A percentile compares a stretch with the other conserved stretches of the same genome.
Evolutionary conservation across 352 stramenopile genomes (phyloP).

Genomic region (Pythium utonaiense): DNA sequence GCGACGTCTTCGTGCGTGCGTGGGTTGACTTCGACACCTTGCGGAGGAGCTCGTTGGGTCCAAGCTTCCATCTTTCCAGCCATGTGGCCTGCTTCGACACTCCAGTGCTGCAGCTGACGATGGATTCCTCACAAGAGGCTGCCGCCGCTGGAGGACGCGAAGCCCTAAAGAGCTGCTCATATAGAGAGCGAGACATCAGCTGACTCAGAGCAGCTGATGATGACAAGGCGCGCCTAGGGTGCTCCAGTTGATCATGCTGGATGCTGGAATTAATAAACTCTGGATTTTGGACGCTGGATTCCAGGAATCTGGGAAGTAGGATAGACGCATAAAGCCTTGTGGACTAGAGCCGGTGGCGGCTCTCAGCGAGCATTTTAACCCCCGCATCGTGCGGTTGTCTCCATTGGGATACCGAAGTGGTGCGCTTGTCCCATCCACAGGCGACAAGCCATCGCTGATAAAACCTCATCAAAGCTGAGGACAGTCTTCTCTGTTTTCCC

Average conservation of each 20-base stretch:
- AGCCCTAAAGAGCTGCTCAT: too few relatives aligned
- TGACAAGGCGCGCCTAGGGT: not conserved
- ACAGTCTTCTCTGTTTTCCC: not conserved
- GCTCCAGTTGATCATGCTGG: not conserved
- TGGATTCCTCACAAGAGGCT: too few relatives aligned
- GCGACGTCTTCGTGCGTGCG: not conserved
- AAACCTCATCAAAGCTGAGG: slow-evolving; percentile 2
- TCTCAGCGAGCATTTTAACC: not conserved
- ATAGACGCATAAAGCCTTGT: not conserved
- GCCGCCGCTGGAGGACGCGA: too few relatives aligned
- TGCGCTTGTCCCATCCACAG: not conserved
- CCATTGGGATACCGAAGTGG: not conserved
- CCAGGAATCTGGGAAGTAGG: not conserved
- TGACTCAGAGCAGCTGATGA: not conserved
- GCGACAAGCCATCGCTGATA: slow-evolving; percentile 1
- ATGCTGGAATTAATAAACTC: too few relatives aligned
- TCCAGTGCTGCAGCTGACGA: not conserved
- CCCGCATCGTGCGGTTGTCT: not conserved
- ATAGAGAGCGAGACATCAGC: too few relatives aligned
- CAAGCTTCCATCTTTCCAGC: not conserved
- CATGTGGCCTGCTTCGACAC: not conserved
- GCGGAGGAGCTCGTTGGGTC: not conserved
- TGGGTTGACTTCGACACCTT: not conserved
- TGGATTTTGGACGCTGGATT: not conserved
- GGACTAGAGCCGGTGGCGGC: not conserved